phyloP scores from a whole-genome alignment of 257 asterid genomes.

The Coffea canephora region DNA sequence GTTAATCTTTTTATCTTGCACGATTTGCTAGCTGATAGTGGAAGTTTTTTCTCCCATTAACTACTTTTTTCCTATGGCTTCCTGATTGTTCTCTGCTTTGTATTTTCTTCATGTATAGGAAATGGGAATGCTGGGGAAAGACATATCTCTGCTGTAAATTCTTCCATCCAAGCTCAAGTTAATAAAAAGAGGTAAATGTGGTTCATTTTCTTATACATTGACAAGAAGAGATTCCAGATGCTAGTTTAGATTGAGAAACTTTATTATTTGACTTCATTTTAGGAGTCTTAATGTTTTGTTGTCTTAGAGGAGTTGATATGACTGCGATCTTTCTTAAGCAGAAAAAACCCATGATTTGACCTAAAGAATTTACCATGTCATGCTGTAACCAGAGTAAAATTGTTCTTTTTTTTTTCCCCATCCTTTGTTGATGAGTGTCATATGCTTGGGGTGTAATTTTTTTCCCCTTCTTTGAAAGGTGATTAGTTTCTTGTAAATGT shows the following conservation, averaged over 20 bases:
- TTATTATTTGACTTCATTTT: background rate
- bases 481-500: background rate
- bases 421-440: background rate
- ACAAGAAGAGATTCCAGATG: slow-evolving; percentile 5
- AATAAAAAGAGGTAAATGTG: slow-evolving; percentile 55
- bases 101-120: slow-evolving; percentile 30
- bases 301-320: background rate
- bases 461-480: background rate
- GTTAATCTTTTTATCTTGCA: background rate
- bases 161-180: slow-evolving; percentile 36
- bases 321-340: background rate
- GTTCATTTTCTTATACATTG: slow-evolving; percentile 8
- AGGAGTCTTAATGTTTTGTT: background rate
- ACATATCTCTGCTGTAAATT: slow-evolving; percentile 30
- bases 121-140: slow-evolving; percentile 30
- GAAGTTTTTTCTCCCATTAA: background rate
- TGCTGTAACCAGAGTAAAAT: no score
- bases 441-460: no score
- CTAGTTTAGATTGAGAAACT: background rate
- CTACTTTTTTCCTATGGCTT: background rate
- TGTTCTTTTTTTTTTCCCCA: background rate
- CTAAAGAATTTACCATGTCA: background rate
- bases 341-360: background rate
- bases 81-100: slow-evolving; percentile 2
- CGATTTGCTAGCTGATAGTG: background rate